Conservation (phyloP, 75 land plant genomes). For the Cunninghamia lanceolata region DNA sequence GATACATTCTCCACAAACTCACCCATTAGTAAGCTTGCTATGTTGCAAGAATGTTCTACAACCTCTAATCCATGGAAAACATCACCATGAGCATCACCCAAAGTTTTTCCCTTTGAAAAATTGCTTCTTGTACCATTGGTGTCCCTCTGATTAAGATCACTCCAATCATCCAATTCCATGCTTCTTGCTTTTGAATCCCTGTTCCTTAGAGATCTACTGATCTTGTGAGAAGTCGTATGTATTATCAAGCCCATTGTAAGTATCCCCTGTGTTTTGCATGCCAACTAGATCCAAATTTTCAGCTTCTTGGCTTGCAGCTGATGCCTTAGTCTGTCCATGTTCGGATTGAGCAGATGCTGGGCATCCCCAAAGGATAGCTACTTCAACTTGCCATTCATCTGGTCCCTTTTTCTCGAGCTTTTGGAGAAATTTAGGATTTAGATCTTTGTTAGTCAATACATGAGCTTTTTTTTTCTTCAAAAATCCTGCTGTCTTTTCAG, state of each 20-base stretch:
- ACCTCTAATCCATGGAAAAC: too few relatives aligned
- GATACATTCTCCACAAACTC: slow-evolving; percentile 93
- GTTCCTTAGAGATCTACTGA: slow-evolving; percentile 14
- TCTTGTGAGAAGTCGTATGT: slow-evolving; percentile 14
- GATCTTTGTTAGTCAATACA: slow-evolving; percentile 68
- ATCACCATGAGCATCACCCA: slow-evolving; percentile 69
- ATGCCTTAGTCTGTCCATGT: slow-evolving; percentile 18
- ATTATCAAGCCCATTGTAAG: slow-evolving; percentile 6
- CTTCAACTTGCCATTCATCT: slow-evolving; percentile 85
- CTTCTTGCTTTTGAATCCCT: slow-evolving; percentile 27
- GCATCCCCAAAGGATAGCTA: slow-evolving; percentile 66
- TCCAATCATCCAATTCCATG: slow-evolving; percentile 28
- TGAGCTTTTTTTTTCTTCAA: slow-evolving; percentile 75
- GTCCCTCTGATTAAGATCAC: slow-evolving; percentile 41
- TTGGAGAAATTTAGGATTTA: slow-evolving; percentile 90
- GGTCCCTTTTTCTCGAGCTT: slow-evolving; percentile 73
- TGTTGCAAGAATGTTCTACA: slow-evolving; percentile 94
- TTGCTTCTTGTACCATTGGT: slow-evolving; percentile 28
- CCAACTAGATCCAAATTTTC: slow-evolving; percentile 10
- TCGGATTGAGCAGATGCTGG: slow-evolving; percentile 39
- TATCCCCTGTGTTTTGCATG: slow-evolving; percentile 12
- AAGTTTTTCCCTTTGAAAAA: slow-evolving; percentile 32
- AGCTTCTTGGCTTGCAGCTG: background rate
- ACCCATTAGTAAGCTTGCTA: slow-evolving; percentile 93
- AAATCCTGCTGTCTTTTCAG: slow-evolving; percentile 48